Evolutionary conservation across 495 filamentous ascomycete species (phyloP).

Genomic region (Podospora conica): DNA sequence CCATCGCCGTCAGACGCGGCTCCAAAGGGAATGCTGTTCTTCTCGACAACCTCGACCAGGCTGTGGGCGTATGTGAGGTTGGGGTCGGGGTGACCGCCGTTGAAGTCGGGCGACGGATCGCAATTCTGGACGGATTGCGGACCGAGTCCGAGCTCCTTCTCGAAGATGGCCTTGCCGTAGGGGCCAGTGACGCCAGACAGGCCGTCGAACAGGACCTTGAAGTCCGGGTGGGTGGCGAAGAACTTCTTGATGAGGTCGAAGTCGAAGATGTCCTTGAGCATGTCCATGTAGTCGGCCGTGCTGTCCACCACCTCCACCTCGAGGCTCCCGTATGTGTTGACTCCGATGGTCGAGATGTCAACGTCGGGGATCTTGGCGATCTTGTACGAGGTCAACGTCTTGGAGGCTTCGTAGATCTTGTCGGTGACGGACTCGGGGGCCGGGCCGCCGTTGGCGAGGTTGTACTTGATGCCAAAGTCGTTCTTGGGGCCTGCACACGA

Average conservation of each 20-base stretch:
- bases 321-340: conserved; percentile 71
- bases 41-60: conserved; percentile 87
- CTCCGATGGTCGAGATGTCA: conserved; percentile 77
- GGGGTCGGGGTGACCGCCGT: conserved; percentile 93
- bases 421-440: conserved; percentile 94
- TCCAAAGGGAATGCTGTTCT: conserved; percentile 87
- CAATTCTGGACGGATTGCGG: conserved; percentile 85
- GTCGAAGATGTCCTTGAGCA: conserved; percentile 98
- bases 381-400: conserved; percentile 85
- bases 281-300: conserved; percentile 81
- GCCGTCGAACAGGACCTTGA: conserved; percentile 95
- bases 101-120: conserved; percentile 85
- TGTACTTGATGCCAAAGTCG: conserved; percentile 99
- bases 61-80: conserved; percentile 98
- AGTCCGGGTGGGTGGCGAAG: conserved; percentile 75
- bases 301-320: conserved; percentile 95
- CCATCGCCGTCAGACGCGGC: conserved; percentile 95
- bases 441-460: conserved; percentile 89
- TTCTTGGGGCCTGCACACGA: conserved; percentile 64
- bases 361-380: conserved; percentile 79
- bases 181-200: conserved; percentile 92
- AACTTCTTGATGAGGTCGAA: conserved; percentile 92
- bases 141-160: conserved; percentile 78
- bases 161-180: conserved; percentile 91
- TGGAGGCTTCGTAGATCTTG: conserved; percentile 90